A percentile compares a stretch with the other conserved stretches of the same genome.
These are phyloP conservation scores for Closterium sp. DNA, from an alignment of 139 green algal species.

Conservation along the genomic window DNA sequence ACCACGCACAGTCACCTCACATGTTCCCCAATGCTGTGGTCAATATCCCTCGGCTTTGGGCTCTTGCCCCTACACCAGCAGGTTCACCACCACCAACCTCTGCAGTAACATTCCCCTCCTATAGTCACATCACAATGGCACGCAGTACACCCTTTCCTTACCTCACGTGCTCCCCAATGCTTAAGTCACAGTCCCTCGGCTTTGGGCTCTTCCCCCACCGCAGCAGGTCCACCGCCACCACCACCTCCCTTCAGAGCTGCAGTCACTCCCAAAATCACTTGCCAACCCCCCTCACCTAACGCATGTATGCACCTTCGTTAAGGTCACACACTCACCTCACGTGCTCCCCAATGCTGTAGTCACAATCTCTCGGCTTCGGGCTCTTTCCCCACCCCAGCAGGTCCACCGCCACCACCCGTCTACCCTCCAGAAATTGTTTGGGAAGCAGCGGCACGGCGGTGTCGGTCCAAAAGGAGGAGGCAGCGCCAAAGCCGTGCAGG, in stretches of 20 bases:
- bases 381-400: constrained; percentile 35
- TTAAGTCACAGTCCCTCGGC: constrained; percentile 11
- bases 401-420: constrained; percentile 7
- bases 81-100: too few relatives aligned
- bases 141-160: neutral
- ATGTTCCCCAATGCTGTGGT: too few relatives aligned
- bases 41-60: too few relatives aligned
- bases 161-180: constrained; percentile 16
- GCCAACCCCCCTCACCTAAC: too few relatives aligned
- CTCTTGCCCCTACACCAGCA: too few relatives aligned
- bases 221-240: constrained; percentile 18
- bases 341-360: constrained; percentile 21
- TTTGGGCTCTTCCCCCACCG: constrained; percentile 30
- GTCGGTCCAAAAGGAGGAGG: neutral
- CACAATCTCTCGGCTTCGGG: constrained; percentile 24
- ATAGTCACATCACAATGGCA: too few relatives aligned
- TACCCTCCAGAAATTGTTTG: neutral
- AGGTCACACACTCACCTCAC: constrained; percentile 17
- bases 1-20: too few relatives aligned
- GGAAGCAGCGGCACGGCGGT: neutral
- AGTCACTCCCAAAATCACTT: too few relatives aligned
- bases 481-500: neutral
- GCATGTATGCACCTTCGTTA: too few relatives aligned
- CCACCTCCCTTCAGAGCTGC: neutral
- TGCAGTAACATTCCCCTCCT: too few relatives aligned